Base-by-base conservation (phyloP, 768 basidiomycete species). In the Lentinula boryana region DNA sequence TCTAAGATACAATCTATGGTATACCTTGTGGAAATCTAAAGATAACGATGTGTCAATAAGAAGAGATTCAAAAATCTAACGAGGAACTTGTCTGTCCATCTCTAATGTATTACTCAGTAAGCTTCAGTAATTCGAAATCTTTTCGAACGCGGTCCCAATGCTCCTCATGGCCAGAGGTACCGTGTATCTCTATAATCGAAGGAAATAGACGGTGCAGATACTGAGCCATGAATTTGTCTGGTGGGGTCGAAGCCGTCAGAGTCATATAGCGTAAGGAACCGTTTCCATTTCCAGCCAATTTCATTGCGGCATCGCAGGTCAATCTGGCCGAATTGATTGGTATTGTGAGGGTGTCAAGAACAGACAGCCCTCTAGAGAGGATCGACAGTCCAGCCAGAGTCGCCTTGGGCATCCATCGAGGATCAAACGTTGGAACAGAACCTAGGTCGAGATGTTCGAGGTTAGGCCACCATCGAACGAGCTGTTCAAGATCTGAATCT, bases 391-490 rank as follows among this genome's bases (percentile, higher is more conserved):
- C 69, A 18, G 64, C 69, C 0, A 68, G 61, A 0, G 74, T 75
- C 33, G 73, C 62, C 12, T 66, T 65, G 13, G 67, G 65, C n/a
- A 55, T 61, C 50, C 62, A 59, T 35, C 48, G 27, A 6, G 44
- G 61, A 53, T 74, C 69, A 12, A 68, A 65, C 4, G 68, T 70
- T 23, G 66, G 66, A 4, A 65, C 56, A 2, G 68, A 65, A 1
- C 79, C 78, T 10, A 83, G 60, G 60, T 81, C 75, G 35, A 84
- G 74, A 50, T 73, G 69, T 8, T 71, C 66, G 5, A 83, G 71
- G 43, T 66, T 60, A 15, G 80, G 81, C 82, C 82, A 82, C 74
- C 76, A 80, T 6, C 62, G 68, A 16, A 72, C 62, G 43, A 83
- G 65, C 54, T 71, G 69, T 40, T 69, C 72, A 21, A 82, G 62